Evolutionary conservation across 345 rosid genomes (phyloP), one percentile per base, ranked within the genome.

Genomic region (Pistacia vera): DNA sequence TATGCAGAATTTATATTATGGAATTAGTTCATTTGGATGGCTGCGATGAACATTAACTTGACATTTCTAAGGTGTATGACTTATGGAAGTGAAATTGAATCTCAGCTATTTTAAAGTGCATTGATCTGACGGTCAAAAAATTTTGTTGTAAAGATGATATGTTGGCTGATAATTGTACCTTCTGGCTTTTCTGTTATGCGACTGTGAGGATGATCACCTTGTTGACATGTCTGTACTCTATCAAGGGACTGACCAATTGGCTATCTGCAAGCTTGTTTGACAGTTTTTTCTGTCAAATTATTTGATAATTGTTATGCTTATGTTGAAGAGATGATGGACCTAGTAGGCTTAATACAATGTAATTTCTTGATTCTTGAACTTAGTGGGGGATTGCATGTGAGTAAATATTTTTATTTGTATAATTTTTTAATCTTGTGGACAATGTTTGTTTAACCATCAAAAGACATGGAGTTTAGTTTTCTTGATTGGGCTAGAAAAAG

Each of bases 251-350:
- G 1, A 18, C 9, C 48, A 35, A 8, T 63, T 46, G 36, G 17
- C 48, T 14, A 16, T 63, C 22, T 41, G 35, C 70, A 10, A 66
- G 8, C 30, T n/a, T 20, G 52, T 71, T 35, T 60, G 1, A 35
- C 66, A 28, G 54, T 71, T 58, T 9, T 33, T 13, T 71, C 60
- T 57, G 59, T 56, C 48, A 46, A 20, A 46, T 63, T 63, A 48
- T 56, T 46, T 71, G 30, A 36, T 35, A 44, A 36, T 11, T 58
- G 8, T 35, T 44, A 46, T 63, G 10, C 33, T 30, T 30, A 30
- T 18, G 52, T 61, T 49, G 13, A 68, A 59, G 61, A 61, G 66
- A 33, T 33, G 28, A 46, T 25, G 25, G 56, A 33, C 9, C 35
- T 55, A 18, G 58, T 33, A 66, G 20, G 70, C 4, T 10, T 48